A percentile compares a stretch with the other conserved stretches of the same genome.
phyloP scores from a whole-genome alignment of 2,329 filamentous ascomycete genomes.

The Aspergillus sp. region DNA sequence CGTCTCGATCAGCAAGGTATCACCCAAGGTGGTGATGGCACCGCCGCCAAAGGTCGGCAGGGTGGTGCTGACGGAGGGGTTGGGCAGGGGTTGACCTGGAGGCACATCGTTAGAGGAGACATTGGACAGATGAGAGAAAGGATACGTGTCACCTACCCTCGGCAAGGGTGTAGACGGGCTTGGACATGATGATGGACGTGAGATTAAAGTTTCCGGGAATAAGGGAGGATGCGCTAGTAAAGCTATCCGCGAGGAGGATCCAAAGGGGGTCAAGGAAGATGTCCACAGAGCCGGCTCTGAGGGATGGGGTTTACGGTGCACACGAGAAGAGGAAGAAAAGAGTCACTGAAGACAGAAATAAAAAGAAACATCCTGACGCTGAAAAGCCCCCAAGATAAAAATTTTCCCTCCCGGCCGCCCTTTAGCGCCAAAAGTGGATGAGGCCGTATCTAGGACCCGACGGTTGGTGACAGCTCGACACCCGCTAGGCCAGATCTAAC shows the following conservation, averaged over 20 bases:
- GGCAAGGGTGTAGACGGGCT: slow-evolving; percentile 6
- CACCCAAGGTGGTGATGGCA: slow-evolving; percentile 6
- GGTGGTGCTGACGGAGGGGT: slow-evolving; percentile 8
- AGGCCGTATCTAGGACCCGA: not conserved
- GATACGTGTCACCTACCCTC: slow-evolving; percentile 2
- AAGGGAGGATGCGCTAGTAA: not conserved
- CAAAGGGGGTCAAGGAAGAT: not conserved
- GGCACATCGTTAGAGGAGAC: not conserved
- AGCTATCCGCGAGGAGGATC: not conserved
- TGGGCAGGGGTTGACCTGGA: not conserved
- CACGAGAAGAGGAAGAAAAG: not conserved
- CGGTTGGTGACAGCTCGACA: not conserved
- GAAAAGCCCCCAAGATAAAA: not conserved
- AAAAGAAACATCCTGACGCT: not conserved
- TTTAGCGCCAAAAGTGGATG: slow-evolving; percentile 9
- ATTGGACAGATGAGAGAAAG: not conserved
- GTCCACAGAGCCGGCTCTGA: not conserved
- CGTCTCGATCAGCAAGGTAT: slow-evolving; percentile 9
- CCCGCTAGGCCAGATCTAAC: too few relatives aligned
- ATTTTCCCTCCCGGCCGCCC: not conserved
- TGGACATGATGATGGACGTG: slow-evolving; percentile 3
- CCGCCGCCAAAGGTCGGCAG: slow-evolving; percentile 9
- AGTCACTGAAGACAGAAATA: not conserved
- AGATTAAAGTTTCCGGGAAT: not conserved
- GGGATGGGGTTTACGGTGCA: not conserved